Conservation (phyloP, 2,329 filamentous ascomycete species). For the Xylariaceae sp. region DNA sequence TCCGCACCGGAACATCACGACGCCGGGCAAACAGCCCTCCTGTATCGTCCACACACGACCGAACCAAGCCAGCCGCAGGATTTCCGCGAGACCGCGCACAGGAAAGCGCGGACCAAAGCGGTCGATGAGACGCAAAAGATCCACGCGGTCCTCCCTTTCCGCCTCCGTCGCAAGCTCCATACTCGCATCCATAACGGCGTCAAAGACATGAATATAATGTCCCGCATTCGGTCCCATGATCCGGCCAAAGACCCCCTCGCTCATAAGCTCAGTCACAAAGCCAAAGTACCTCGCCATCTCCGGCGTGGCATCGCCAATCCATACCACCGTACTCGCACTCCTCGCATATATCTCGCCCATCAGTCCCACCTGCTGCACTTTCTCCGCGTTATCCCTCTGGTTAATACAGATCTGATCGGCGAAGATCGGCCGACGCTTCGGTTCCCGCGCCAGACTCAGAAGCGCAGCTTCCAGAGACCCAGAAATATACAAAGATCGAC, state of each 20-base stretch:
- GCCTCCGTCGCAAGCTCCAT: slow-evolving; percentile 16
- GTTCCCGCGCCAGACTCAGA: slow-evolving; percentile 17
- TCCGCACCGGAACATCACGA: slow-evolving; percentile 16
- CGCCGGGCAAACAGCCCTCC: slow-evolving; percentile 24
- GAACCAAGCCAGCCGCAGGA: slow-evolving; percentile 30
- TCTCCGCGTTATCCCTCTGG: slow-evolving; percentile 18
- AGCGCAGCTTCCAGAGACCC: slow-evolving; percentile 30
- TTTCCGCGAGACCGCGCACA: slow-evolving; percentile 24
- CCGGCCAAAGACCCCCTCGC: slow-evolving; percentile 10
- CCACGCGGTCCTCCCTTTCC: slow-evolving; percentile 26
- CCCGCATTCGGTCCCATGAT: slow-evolving; percentile 24
- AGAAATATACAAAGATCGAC: slow-evolving; percentile 23
- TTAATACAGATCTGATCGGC: slow-evolving; percentile 25
- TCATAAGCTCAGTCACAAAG: slow-evolving; percentile 8
- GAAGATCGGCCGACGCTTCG: slow-evolving; percentile 17
- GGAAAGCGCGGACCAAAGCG: slow-evolving; percentile 25
- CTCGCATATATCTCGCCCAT: slow-evolving; percentile 20
- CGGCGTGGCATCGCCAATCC: slow-evolving; percentile 12
- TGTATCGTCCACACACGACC: slow-evolving; percentile 34
- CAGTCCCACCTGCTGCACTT: slow-evolving; percentile 17
- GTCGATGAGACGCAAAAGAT: slow-evolving; percentile 24
- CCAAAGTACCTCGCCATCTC: slow-evolving; percentile 12
- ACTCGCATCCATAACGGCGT: slow-evolving; percentile 28
- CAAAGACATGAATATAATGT: slow-evolving; percentile 26
- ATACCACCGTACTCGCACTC: slow-evolving; percentile 14